phyloP scores from a whole-genome alignment of 345 rosid genomes.

The Camelina neglecta region DNA sequence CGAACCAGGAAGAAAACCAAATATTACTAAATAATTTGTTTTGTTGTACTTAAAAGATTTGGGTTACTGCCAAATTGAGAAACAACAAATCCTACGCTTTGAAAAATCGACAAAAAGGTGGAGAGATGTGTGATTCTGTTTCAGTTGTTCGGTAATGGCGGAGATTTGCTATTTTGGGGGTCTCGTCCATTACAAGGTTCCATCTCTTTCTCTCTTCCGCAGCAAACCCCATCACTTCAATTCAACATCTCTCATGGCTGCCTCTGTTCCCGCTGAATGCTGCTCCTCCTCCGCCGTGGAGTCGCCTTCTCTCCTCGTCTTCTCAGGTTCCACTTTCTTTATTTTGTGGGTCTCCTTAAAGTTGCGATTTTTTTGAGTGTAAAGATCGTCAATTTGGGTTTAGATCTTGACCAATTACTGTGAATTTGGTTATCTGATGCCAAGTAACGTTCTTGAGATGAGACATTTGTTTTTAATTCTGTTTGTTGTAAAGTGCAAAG shows the following conservation, averaged over 20 bases:
- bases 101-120: slow-evolving; percentile 6
- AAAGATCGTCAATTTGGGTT: slow-evolving; percentile 8
- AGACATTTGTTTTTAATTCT: not conserved
- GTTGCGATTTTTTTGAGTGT: not conserved
- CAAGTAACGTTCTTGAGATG: not conserved
- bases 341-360: slow-evolving; percentile 8
- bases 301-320: slow-evolving; percentile 82
- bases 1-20: slow-evolving; percentile 2
- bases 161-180: slow-evolving; percentile 47
- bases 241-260: slow-evolving; percentile 43
- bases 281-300: slow-evolving; percentile 49
- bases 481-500: not conserved
- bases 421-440: not conserved
- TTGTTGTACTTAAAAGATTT: not conserved
- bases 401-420: slow-evolving; percentile 8
- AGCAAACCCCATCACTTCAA: slow-evolving; percentile 16
- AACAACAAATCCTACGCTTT: slow-evolving; percentile 3
- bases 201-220: slow-evolving; percentile 31
- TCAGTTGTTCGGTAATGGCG: slow-evolving; percentile 61
- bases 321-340: slow-evolving; percentile 57
- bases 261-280: slow-evolving; percentile 19
- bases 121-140: slow-evolving; percentile 20
- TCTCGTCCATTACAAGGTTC: slow-evolving; percentile 37
- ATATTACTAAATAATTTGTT: not conserved
- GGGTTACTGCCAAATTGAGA: slow-evolving; percentile 9